Evolutionary conservation across 306 rosid genomes (phyloP).

Genomic region (cucumber (Cucumis sativus)): DNA sequence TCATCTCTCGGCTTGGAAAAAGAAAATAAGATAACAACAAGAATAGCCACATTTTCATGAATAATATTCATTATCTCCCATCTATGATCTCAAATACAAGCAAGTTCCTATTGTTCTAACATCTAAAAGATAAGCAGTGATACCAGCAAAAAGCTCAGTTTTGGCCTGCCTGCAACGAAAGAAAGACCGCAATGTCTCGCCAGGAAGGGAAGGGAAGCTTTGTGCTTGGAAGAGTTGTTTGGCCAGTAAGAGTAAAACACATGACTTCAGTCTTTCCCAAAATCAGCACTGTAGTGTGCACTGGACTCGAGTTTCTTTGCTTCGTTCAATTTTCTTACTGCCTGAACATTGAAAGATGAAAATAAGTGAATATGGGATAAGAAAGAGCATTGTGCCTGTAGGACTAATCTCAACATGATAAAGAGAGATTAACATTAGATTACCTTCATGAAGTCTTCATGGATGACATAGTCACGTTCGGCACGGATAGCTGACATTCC

Average conservation of each 20-base stretch:
- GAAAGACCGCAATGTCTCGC: neutral
- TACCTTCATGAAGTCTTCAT: conserved; percentile 98
- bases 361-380: neutral
- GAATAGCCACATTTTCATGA: neutral
- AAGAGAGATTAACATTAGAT: neutral
- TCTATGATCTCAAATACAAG: neutral
- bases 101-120: neutral
- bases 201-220: neutral
- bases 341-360: conserved; percentile 35
- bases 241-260: neutral
- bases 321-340: conserved; percentile 53
- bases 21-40: neutral
- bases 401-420: neutral
- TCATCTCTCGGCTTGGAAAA: neutral
- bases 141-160: neutral
- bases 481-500: conserved; percentile 98
- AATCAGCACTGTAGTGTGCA: conserved; percentile 74
- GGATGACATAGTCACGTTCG: conserved; percentile 90
- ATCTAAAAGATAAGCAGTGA: neutral
- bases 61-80: neutral
- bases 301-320: conserved; percentile 86
- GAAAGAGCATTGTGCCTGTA: neutral
- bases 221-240: neutral
- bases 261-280: conserved; percentile 53
- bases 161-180: neutral